Base-by-base conservation (phyloP, 176 grass and related monocot genomes). In the Echinochloa phyllopogon region DNA sequence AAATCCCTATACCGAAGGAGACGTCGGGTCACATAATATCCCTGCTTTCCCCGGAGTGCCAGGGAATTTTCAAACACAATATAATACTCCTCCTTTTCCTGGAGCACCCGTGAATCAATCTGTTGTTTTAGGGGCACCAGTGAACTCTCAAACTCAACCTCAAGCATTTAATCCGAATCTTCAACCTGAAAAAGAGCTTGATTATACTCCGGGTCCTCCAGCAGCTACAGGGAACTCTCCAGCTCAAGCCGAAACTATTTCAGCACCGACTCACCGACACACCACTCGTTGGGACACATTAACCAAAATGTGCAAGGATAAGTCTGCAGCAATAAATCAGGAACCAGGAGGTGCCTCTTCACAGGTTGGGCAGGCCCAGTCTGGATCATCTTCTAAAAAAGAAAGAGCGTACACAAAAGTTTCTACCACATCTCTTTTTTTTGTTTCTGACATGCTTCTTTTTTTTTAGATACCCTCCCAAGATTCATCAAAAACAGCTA, bases 321-420 rank as follows among this genome's bases (percentile, higher is more conserved):
- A 45, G 6, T 21, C 10, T 45, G 10, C 21, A 33, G 29, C 8
- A 45, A 70, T 33, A 5, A 6, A 24, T 14, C 40, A 5, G 6
- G 4, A 23, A 13, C 40, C n/a, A 10, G 66, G 18, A 23, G 66
- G 1, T 15, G 10, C 6, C 5, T 69, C 66, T 8, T 23, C 40
- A 0, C 9, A 4, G 4, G 10, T 2, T 11, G 4, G 2, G 18
- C 23, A 24, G 0, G 21, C 1, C 4, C 45, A 45, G n/a, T 0
- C 10, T 4, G 4, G 21, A 5, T 36, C 61, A 5, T 13, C 67
- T 18, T 11, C 7, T 33, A 0, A 43, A 69, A 10, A 42, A 69
- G 66, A 33, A 33, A 33, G 29, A 33, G 29, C 29, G 29, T 33
- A 33, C 29, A 33, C 29, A 33, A 33, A 33, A 33, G 65, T 67